Percentiles rank a stretch among this genome's conserved stretches.
Conservation (phyloP, 2,329 filamentous ascomycete genomes). For the Alternaria rosae region DNA sequence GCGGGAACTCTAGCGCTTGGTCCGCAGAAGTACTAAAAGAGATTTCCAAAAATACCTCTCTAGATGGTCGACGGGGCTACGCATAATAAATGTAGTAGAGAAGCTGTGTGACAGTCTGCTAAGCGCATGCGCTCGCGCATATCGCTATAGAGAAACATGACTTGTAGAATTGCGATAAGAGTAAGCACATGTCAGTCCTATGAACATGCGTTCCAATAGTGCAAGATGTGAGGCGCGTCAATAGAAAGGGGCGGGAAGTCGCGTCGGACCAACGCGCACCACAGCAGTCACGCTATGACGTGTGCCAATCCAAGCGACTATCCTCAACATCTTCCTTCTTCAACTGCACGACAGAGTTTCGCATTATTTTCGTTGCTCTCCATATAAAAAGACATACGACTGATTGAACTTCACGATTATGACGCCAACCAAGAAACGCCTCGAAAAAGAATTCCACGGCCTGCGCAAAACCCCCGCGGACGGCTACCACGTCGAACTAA, state of each 20-base stretch:
- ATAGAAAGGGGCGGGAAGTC: background rate
- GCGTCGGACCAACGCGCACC: background rate
- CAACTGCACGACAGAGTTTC: background rate
- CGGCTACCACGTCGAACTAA: slow-evolving; percentile 1
- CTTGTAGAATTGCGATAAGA: too few species aligned
- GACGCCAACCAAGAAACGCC: slow-evolving; percentile 1
- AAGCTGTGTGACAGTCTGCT: background rate
- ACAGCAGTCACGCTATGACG: background rate
- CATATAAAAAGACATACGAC: rapidly evolving
- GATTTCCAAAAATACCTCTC: background rate
- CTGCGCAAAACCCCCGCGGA: background rate
- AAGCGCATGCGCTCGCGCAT: background rate
- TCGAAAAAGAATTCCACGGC: slow-evolving; percentile 5
- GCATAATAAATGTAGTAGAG: background rate
- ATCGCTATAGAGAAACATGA: background rate
- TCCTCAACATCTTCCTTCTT: background rate
- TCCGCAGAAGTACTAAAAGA: too few species aligned
- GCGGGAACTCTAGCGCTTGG: background rate
- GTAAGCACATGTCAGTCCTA: background rate
- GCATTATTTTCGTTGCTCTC: background rate
- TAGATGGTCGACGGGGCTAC: background rate
- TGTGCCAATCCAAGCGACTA: background rate
- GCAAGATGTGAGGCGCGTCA: background rate
- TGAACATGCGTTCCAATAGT: background rate
- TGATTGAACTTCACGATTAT: background rate